Percentiles rank a stretch among this genome's conserved stretches.
These are phyloP conservation scores for Cyberlindnera subsufficiens DNA, from an alignment of 805 yeast genomes.

Conservation along the genomic window DNA sequence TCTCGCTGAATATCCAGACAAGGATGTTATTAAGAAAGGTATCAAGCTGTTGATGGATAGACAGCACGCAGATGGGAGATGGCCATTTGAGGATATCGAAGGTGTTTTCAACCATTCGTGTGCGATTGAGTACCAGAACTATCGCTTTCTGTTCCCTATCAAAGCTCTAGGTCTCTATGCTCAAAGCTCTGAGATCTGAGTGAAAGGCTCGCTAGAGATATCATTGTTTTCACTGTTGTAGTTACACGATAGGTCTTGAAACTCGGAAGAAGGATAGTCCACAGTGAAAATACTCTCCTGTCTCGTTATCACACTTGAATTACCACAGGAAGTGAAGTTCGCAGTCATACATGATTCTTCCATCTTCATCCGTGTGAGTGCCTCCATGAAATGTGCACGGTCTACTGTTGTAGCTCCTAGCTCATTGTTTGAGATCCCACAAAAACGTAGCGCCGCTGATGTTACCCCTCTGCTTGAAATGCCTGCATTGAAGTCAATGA, in stretches of 20 bases:
- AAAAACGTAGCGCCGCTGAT: background rate
- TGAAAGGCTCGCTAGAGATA: constrained; percentile 7
- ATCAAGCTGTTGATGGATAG: constrained; percentile 54
- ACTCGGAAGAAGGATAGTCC: constrained; percentile 7
- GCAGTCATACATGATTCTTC: too few relatives aligned
- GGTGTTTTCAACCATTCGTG: constrained; percentile 95
- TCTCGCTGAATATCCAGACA: constrained; percentile 75
- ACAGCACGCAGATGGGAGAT: constrained; percentile 75
- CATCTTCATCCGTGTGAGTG: background rate
- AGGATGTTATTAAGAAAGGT: constrained; percentile 55
- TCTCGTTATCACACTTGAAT: too few relatives aligned
- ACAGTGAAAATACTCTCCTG: background rate
- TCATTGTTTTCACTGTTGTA: background rate
- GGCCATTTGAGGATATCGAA: constrained; percentile 79
- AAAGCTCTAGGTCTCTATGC: constrained; percentile 83
- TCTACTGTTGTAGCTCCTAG: constrained; percentile 2
- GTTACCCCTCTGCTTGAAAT: constrained; percentile 4
- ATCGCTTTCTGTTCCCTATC: constrained; percentile 82
- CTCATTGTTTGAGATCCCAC: constrained; percentile 6
- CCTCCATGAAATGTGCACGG: constrained; percentile 3
- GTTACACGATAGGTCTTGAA: constrained; percentile 3
- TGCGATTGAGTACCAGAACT: constrained; percentile 94
- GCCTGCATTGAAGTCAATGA: constrained; percentile 7
- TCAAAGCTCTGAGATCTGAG: constrained; percentile 3
- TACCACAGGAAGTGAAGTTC: too few relatives aligned